Conservation (phyloP, 1,139 yeast genomes). For the Lodderomyces pseudojiufengensis region DNA sequence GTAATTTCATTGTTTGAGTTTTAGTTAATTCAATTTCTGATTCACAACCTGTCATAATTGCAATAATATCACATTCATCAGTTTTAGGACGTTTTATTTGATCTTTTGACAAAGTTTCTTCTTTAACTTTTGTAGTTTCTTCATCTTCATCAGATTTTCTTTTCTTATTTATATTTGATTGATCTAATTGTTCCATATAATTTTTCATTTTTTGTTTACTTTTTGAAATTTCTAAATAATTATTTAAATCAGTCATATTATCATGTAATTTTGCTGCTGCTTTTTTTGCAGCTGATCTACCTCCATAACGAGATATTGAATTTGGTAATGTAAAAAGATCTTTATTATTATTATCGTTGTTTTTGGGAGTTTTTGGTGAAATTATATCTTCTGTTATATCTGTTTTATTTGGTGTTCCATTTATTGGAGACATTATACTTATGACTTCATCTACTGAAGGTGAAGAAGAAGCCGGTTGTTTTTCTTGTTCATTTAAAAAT, state of each 20-base stretch:
- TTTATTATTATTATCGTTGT: conserved; percentile 9
- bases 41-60: conserved; percentile 66
- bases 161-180: conserved; percentile 12
- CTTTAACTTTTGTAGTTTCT: conserved; percentile 1
- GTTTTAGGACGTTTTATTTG: not conserved
- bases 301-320: conserved; percentile 12
- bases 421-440: not conserved
- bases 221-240: conserved; percentile 48
- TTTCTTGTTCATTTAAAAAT: not conserved
- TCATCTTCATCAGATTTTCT: conserved; percentile 4
- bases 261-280: conserved; percentile 67
- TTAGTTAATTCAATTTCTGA: conserved; percentile 36
- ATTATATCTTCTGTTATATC: conserved; percentile 1
- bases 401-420: conserved; percentile 1
- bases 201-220: conserved; percentile 38
- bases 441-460: not conserved
- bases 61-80: conserved; percentile 25
- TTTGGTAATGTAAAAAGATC: not conserved
- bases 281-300: conserved; percentile 57
- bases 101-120: not conserved
- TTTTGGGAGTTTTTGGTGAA: conserved; percentile 3
- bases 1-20: conserved; percentile 26
- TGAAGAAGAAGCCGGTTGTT: too few relatives aligned
- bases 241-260: conserved; percentile 64
- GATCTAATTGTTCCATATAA: conserved; percentile 34